Percentiles rank a stretch among this genome's conserved stretches.
These are phyloP conservation scores for Talaromyces stipitatus DNA, from an alignment of 495 filamentous ascomycete species.

Conservation along the genomic window DNA sequence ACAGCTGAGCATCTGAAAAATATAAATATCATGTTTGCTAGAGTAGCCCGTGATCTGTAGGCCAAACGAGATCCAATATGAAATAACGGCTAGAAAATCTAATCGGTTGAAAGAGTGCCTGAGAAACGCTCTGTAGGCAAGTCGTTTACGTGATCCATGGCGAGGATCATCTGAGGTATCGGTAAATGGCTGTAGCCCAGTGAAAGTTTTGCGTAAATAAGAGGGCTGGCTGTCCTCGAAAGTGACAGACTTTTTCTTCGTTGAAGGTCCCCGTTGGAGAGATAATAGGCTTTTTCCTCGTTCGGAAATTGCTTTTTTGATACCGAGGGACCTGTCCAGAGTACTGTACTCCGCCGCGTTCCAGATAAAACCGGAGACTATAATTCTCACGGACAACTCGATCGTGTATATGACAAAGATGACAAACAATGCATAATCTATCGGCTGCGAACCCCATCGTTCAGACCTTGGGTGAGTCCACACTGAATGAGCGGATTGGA, in stretches of 20 bases:
- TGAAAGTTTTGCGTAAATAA: conserved; percentile 70
- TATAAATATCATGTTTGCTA: conserved; percentile 59
- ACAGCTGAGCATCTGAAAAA: conserved; percentile 95
- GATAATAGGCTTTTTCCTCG: conserved; percentile 72
- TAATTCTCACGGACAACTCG: conserved; percentile 70
- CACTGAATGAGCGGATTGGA: conserved; percentile 69
- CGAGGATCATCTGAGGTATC: conserved; percentile 55
- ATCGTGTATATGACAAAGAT: conserved; percentile 90
- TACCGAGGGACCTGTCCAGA: conserved; percentile 59
- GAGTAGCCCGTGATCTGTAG: conserved; percentile 64
- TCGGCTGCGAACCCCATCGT: conserved; percentile 57
- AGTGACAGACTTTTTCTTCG: conserved; percentile 34
- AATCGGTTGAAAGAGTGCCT: conserved; percentile 92
- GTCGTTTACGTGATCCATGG: conserved; percentile 72
- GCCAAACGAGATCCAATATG: conserved; percentile 85
- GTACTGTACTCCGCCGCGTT: conserved; percentile 84
- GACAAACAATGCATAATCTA: conserved; percentile 72
- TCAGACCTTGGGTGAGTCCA: conserved; percentile 40
- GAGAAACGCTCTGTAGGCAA: conserved; percentile 87
- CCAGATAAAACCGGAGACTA: conserved; percentile 87
- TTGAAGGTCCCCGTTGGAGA: conserved; percentile 64
- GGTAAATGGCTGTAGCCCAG: conserved; percentile 54
- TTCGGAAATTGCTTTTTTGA: conserved; percentile 63
- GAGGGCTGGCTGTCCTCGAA: conserved; percentile 51
- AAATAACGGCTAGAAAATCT: conserved; percentile 93